phyloP scores from a whole-genome alignment of 1,284 basidiomycete genomes.

The Cystobasidiaceae sp. region DNA sequence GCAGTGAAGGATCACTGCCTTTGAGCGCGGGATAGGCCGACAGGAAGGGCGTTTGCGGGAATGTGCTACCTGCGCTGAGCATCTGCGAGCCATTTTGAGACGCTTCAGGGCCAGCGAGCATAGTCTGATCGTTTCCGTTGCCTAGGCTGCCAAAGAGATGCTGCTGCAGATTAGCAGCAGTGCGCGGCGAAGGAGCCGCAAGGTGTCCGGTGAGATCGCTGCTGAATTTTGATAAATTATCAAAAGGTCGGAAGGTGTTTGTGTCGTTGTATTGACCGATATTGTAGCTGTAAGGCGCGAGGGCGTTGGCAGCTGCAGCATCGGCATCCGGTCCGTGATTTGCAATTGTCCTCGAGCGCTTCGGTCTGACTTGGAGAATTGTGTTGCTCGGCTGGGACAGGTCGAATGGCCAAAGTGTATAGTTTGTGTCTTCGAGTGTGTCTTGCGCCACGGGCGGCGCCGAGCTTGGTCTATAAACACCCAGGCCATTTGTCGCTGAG shows the following conservation, averaged over 20 bases:
- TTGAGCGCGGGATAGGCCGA: slow-evolving; percentile 16
- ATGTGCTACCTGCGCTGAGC: neutral
- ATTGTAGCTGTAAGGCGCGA: neutral
- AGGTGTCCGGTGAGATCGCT: neutral
- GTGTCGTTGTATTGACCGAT: neutral
- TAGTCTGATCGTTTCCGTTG: no score
- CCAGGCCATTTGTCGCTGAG: no score
- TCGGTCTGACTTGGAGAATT: neutral
- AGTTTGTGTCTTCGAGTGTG: no score
- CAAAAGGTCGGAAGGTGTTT: neutral
- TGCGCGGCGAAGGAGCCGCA: neutral
- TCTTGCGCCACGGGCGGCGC: no score
- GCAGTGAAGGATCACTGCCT: slow-evolving; percentile 3
- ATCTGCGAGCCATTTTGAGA: no score
- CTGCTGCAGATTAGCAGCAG: neutral
- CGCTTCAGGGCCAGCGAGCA: no score
- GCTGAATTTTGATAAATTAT: neutral
- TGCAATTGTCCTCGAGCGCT: neutral
- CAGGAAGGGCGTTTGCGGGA: slow-evolving; percentile 1
- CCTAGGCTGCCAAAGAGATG: neutral
- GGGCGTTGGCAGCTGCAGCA: neutral
- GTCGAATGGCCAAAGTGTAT: no score
- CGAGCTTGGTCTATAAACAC: no score
- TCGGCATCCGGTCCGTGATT: neutral
- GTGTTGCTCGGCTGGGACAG: no score